Evolutionary conservation across 2,329 filamentous ascomycete genomes (phyloP), one percentile per base, ranked within the genome.

Genomic region (Alternaria alternata): DNA sequence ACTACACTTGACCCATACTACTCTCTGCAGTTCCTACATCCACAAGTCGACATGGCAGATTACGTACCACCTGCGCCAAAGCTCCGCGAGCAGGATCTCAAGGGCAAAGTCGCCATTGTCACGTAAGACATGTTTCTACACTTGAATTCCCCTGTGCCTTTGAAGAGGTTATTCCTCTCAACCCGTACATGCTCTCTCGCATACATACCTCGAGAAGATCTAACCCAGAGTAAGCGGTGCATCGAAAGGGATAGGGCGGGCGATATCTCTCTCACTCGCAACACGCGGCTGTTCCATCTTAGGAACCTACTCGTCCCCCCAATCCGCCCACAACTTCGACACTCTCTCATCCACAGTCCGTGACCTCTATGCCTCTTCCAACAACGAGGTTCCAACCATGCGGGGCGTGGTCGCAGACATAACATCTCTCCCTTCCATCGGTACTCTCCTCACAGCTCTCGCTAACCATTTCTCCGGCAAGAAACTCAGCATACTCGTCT

Each of bases 41-140:
- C 24, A 22, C 18, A 36, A 43, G 38, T 24, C 11, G 44, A 22
- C 36, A 72, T 72, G 70, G 64, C 64, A 52, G 63, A 68, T 39
- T 72, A 74, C 47, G 47, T 24, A 41, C 71, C 70, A 7, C 41
- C 62, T 20, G 54, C 71, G 38, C 66, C 62, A 1, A 60, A 65
- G 22, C 44, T 74, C 22, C 69, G 71, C 26, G 60, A 73, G 53
- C 71, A 75, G 41, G 71, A 75, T 48, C 61, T 75, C 14, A 62
- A 65, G 44, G 72, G 68, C 22, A 75, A 75, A 58, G 61, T 72
- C 32, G 73, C 74, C 4, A 39, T 75, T n/a, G 69, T 76, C 60
- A 75, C 69, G 71, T 75, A 68, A 59, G 67, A 42, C 38, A 26
- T 26, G 1, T 41, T 36, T 28, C 24, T 26, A 39, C 51, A 18